These are phyloP conservation scores for Haematococcus sp. DNA, from an alignment of 139 green algal genomes.

Conservation along the genomic window DNA sequence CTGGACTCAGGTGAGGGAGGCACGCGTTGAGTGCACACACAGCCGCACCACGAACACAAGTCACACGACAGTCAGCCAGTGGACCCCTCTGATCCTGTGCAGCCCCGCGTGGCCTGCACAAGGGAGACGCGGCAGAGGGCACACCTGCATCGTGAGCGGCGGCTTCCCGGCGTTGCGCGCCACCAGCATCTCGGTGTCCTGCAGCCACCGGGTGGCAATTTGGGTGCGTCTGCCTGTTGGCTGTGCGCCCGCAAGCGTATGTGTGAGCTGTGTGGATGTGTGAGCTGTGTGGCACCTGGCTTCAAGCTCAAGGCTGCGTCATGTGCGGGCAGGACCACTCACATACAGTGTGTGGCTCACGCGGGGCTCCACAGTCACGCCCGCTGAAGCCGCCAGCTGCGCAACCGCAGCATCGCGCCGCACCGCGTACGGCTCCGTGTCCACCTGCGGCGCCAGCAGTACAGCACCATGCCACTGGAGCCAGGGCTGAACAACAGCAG, in stretches of 20 bases:
- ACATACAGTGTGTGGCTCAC: constrained; percentile 87
- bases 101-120: neutral
- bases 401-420: constrained; percentile 52
- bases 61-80: neutral
- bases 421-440: constrained; percentile 86
- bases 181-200: constrained; percentile 62
- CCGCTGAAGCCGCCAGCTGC: constrained; percentile 38
- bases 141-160: constrained; percentile 55
- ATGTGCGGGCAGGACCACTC: too few species aligned
- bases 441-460: constrained; percentile 14
- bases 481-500: neutral
- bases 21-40: too few species aligned
- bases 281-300: too few species aligned
- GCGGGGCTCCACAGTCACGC: constrained; percentile 50
- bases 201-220: constrained; percentile 11
- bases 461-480: neutral
- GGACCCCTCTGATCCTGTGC: too few species aligned
- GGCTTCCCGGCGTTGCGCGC: constrained; percentile 50
- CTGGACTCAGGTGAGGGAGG: too few species aligned
- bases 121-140: neutral
- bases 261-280: too few species aligned
- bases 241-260: too few species aligned
- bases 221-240: too few species aligned
- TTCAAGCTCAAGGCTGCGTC: too few species aligned
- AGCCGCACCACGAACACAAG: too few species aligned